Conservation (phyloP, 2,329 filamentous ascomycete genomes). For the Blumeria hordei region DNA sequence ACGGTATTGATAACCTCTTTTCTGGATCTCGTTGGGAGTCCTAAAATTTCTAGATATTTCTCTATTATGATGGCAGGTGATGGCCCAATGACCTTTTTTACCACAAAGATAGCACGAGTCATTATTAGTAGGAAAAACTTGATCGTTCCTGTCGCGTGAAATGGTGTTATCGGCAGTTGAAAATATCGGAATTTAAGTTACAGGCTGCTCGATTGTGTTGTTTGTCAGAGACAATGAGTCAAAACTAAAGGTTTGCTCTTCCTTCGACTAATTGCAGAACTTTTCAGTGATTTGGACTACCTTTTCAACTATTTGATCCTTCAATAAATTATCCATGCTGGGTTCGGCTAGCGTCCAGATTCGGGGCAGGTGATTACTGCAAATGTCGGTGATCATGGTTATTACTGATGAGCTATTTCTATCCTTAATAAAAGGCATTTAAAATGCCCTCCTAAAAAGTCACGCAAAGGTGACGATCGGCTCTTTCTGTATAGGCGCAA, state of each 20-base stretch:
- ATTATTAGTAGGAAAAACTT: not conserved
- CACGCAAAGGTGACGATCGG: not conserved
- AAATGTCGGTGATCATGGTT: not conserved
- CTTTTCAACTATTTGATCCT: not conserved
- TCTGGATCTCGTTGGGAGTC: not conserved
- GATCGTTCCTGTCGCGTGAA: not conserved
- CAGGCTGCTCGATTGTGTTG: not conserved
- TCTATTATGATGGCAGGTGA: not conserved
- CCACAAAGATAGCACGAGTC: not conserved
- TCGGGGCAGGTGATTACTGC: not conserved
- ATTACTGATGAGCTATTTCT: not conserved
- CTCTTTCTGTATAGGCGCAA: not conserved
- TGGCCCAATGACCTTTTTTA: not conserved
- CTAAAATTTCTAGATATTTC: not conserved
- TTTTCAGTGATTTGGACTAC: not conserved
- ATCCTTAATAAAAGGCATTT: not conserved
- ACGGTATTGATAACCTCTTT: not conserved
- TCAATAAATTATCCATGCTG: not conserved
- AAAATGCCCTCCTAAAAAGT: not conserved
- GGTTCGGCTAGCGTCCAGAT: not conserved
- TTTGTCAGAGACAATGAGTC: not conserved
- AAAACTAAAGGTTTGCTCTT: not conserved
- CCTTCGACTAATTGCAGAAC: not conserved
- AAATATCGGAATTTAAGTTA: not conserved
- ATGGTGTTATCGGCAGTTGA: not conserved